These are phyloP conservation scores for Emmonsiellopsis sp. DNA, from an alignment of 2,329 filamentous ascomycete species.

Conservation along the genomic window DNA sequence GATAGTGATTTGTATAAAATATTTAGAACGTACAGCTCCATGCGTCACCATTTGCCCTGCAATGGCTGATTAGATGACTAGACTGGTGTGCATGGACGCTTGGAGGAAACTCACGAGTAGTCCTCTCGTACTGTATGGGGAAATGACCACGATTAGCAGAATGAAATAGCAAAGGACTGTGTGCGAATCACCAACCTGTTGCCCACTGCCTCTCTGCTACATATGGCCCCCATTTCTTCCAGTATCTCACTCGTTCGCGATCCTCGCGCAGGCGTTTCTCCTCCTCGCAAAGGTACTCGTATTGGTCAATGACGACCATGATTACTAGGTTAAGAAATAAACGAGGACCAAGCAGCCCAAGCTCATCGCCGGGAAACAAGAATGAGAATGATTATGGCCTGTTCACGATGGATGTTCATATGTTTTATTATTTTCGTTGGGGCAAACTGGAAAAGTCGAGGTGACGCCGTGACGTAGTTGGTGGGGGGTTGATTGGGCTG, in stretches of 20 bases:
- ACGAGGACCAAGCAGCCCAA: not conserved
- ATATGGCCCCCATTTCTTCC: slow-evolving; percentile 98
- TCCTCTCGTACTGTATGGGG: slow-evolving; percentile 66
- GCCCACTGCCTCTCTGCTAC: slow-evolving; percentile 93
- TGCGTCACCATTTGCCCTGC: slow-evolving; percentile 73
- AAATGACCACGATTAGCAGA: slow-evolving; percentile 19
- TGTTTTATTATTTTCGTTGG: too few relatives aligned
- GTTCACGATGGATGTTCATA: too few relatives aligned
- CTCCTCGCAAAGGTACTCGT: slow-evolving; percentile 81
- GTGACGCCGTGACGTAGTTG: too few relatives aligned
- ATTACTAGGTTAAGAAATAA: not conserved
- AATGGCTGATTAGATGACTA: slow-evolving; percentile 6
- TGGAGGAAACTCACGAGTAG: slow-evolving; percentile 54
- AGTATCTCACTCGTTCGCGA: slow-evolving; percentile 74
- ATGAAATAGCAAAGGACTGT: not conserved
- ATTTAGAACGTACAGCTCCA: slow-evolving; percentile 69
- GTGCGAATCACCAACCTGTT: slow-evolving; percentile 52
- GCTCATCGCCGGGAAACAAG: not conserved
- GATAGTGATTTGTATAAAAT: slow-evolving; percentile 4
- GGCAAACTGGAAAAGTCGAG: too few relatives aligned
- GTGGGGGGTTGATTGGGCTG: too few relatives aligned
- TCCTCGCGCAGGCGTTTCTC: slow-evolving; percentile 85
- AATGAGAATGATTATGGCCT: too few relatives aligned
- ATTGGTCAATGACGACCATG: slow-evolving; percentile 86
- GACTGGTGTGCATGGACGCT: slow-evolving; percentile 3